phyloP scores from a whole-genome alignment of 164 flowering plant species.

The Magnolia kwangsiensis region DNA sequence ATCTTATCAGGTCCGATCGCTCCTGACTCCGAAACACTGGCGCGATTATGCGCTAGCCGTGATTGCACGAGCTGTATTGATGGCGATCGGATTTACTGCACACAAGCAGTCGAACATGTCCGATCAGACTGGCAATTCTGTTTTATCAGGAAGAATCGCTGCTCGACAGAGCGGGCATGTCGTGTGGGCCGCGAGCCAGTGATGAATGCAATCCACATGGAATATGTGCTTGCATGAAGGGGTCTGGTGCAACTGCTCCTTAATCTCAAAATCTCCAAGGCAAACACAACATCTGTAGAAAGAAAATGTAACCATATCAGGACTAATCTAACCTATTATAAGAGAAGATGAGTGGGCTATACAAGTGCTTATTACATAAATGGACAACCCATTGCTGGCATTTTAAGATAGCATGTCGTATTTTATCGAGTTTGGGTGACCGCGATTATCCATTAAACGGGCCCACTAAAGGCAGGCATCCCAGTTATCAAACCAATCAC shows the following conservation, averaged over 20 bases:
- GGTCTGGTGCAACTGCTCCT: constrained; percentile 64
- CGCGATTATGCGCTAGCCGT: too few relatives aligned
- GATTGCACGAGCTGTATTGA: too few relatives aligned
- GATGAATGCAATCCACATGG: constrained; percentile 68
- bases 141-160: constrained; percentile 13
- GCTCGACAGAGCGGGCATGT: constrained; percentile 88
- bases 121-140: neutral
- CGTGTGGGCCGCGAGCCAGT: constrained; percentile 63
- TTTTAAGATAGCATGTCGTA: neutral
- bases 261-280: constrained; percentile 73
- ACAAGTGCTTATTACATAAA: constrained; percentile 8
- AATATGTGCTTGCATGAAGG: constrained; percentile 76
- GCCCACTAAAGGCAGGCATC: neutral
- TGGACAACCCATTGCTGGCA: neutral
- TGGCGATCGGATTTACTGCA: too few relatives aligned
- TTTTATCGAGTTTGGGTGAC: neutral
- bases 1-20: too few relatives aligned
- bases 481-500: too few relatives aligned
- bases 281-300: constrained; percentile 76
- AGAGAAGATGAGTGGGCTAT: constrained; percentile 16
- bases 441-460: neutral
- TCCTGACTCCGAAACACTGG: too few relatives aligned
- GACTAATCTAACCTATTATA: neutral
- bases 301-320: neutral
- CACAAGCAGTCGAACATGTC: neutral